Evolutionary conservation across 345 rosid species (phyloP), one percentile per base, ranked within the genome.

Genomic region (Aethionema arabicum): DNA sequence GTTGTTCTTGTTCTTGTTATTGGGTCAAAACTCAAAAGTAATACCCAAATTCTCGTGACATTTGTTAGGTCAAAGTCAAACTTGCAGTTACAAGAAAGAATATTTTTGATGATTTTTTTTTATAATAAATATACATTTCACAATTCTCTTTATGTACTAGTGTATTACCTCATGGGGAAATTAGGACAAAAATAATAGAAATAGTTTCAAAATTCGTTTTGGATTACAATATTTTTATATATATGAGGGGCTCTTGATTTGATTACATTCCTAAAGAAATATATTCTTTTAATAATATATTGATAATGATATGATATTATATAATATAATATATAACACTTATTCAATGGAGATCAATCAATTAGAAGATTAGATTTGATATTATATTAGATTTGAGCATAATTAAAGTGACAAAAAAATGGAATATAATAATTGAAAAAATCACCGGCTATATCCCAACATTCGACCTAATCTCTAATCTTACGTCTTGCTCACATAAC

Each of bases 391-490:
- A 54, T 54, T 46, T 61, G 49, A 69, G 63, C 63, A 46, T 62
- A 69, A 21, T 21, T 21, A 21, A 69, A 69, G 74, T 62, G 57
- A 55, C 27, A 21, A 21, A 21, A 21, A 47, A 29, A 32, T 40
- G 57, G 63, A 62, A 62, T 68, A 61, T 52, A 53, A 61, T 21
- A 21, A 21, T 21, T 32, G 46, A 44, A 40, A 40, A 61, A 52
- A 47, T 42, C 56, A 69, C 74, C 63, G 68, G 67, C 68, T 68
- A 69, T 47, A 47, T 61, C 73, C 68, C 39, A 32, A 69, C 67
- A 62, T 69, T 69, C 74, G 63, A 62, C 74, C 74, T 62, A 68
- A 69, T 69, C 74, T 62, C 63, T 2, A 54, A 48, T n/a, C 51
- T 62, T 32, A 41, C 68, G 74, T 61, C 63, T 69, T 69, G 68